These are phyloP conservation scores for Schrenkiella parvula DNA, from an alignment of 345 rosid genomes.

Conservation along the genomic window DNA sequence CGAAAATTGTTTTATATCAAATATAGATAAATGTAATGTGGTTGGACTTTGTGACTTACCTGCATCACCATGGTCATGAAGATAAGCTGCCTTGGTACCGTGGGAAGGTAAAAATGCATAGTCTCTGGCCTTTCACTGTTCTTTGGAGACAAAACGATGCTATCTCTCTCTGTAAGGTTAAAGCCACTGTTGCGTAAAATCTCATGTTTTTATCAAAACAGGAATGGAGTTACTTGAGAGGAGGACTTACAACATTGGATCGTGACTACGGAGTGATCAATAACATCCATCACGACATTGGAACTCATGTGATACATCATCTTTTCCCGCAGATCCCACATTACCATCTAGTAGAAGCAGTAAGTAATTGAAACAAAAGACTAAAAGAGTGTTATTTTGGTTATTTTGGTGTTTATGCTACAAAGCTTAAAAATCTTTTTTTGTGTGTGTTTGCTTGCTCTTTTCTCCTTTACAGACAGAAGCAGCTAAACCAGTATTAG, in stretches of 20 bases:
- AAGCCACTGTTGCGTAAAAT: background rate
- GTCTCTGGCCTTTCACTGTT: background rate
- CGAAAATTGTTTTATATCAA: background rate
- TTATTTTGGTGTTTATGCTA: background rate
- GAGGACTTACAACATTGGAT: conserved; percentile 89
- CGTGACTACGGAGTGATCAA: conserved; percentile 85
- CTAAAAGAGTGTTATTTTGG: background rate
- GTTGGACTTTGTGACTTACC: conserved; percentile 83
- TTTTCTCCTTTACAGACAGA: conserved; percentile 48
- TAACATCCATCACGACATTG: conserved; percentile 91
- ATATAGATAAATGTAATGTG: conserved; percentile 68
- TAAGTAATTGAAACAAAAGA: conserved; percentile 28
- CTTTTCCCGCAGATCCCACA: conserved; percentile 98
- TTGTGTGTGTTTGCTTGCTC: background rate
- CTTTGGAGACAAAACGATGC: background rate
- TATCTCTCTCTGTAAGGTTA: background rate
- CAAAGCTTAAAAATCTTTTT: background rate
- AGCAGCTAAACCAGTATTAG: conserved; percentile 82
- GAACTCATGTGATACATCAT: conserved; percentile 92
- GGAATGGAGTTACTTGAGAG: conserved; percentile 95
- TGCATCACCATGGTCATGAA: conserved; percentile 90
- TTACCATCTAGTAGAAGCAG: conserved; percentile 87
- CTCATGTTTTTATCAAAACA: conserved; percentile 21
- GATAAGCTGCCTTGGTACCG: conserved; percentile 95
- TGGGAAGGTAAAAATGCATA: conserved; percentile 50